Evolutionary conservation across 805 yeast genomes (phyloP).

Genomic region (Starmerella sirachaensis): DNA sequence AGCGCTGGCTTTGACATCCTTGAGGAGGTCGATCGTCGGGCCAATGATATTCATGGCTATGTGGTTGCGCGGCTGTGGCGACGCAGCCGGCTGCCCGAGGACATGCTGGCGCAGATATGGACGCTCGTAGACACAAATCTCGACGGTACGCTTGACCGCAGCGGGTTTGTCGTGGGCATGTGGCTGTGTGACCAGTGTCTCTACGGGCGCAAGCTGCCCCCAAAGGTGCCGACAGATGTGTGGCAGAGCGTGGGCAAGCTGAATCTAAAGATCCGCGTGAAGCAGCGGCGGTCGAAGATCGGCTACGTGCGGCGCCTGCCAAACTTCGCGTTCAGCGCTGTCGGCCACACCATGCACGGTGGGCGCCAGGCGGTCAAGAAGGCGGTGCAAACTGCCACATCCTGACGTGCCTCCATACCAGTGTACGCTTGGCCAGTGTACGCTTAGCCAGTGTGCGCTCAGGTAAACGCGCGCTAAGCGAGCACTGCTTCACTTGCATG

Average conservation of each 20-base stretch:
- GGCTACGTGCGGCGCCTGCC: conserved; percentile 13
- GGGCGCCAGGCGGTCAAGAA: conserved; percentile 19
- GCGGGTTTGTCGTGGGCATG: conserved; percentile 88
- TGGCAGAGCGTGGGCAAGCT: conserved; percentile 63
- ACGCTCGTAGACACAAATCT: conserved; percentile 41
- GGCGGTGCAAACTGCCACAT: conserved; percentile 20
- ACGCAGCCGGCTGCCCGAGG: conserved; percentile 59
- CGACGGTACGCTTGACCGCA: conserved; percentile 67
- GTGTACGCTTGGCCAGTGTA: too few relatives aligned
- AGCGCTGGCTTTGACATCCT: too few relatives aligned
- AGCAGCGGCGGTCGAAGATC: conserved; percentile 19
- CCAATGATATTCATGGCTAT: conserved; percentile 38
- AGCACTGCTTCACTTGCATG: neutral
- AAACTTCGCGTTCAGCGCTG: conserved; percentile 11
- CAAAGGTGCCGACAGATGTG: conserved; percentile 47
- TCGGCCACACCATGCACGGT: conserved; percentile 18
- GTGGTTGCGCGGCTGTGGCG: conserved; percentile 74
- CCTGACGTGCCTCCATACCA: too few relatives aligned
- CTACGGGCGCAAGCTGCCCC: conserved; percentile 84
- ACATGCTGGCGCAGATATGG: conserved; percentile 53
- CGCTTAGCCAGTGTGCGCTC: too few relatives aligned
- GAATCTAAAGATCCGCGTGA: conserved; percentile 30
- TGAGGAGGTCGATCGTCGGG: conserved; percentile 24
- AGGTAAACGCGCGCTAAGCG: neutral
- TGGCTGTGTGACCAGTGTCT: conserved; percentile 95